Conservation (phyloP, 176 grass and related monocot genomes). For the Oryza australiensis region DNA sequence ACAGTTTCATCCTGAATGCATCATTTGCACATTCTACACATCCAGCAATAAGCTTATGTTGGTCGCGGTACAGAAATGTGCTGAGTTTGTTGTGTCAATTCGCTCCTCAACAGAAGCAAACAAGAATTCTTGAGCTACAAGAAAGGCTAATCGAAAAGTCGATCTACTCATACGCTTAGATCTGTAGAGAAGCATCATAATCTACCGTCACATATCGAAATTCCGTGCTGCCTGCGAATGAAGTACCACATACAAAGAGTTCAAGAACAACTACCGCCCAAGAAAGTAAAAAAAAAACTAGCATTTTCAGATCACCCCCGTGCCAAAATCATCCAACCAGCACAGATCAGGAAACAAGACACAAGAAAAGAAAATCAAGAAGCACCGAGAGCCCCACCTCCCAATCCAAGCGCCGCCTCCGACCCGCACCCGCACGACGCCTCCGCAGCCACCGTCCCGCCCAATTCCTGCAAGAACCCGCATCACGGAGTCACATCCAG, state of each 20-base stretch:
- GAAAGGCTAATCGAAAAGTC: not conserved
- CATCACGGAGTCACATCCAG: not conserved
- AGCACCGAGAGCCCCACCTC: constrained; percentile 28
- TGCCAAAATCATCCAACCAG: not conserved
- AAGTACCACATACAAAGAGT: not conserved
- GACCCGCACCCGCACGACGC: not conserved
- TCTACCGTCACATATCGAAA: not conserved
- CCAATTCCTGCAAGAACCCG: constrained; percentile 33
- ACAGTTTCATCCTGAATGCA: not conserved
- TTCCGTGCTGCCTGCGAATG: not conserved
- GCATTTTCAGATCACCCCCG: not conserved
- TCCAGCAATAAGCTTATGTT: not conserved
- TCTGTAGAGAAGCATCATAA: not conserved
- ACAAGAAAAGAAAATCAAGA: not conserved
- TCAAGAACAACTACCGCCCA: not conserved
- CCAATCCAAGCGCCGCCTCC: not conserved
- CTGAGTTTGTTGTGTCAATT: not conserved
- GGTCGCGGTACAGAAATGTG: not conserved
- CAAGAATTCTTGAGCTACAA: not conserved
- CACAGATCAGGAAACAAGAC: constrained; percentile 1
- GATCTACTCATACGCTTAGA: not conserved
- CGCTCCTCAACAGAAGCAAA: not conserved
- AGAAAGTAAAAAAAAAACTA: not conserved
- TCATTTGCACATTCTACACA: not conserved
- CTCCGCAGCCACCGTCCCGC: not conserved